These are phyloP conservation scores for Eleusine indica DNA, from an alignment of 176 grass and related monocot genomes.

Conservation along the genomic window DNA sequence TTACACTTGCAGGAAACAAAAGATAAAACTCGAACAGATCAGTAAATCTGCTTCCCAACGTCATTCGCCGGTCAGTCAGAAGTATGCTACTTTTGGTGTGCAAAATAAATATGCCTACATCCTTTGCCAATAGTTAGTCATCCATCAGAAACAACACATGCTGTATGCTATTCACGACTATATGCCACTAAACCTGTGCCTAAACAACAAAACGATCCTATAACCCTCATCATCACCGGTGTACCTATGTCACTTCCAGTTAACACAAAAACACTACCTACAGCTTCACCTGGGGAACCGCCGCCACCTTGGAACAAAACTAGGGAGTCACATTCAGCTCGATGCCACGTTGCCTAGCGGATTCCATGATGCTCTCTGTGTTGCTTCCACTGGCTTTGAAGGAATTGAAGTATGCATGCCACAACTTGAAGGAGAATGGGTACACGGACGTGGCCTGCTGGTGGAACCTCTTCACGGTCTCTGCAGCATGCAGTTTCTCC, in stretches of 20 bases:
- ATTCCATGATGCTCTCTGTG: constrained; percentile 61
- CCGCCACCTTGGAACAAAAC: constrained; percentile 3
- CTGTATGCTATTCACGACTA: constrained; percentile 38
- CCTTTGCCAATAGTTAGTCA: constrained; percentile 18
- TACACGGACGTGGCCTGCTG: constrained; percentile 88
- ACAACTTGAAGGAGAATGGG: constrained; percentile 85
- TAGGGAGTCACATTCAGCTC: constrained; percentile 54
- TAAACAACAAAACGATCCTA: constrained; percentile 32
- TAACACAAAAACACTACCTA: constrained; percentile 42
- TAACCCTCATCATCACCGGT: background rate
- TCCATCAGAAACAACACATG: constrained; percentile 23
- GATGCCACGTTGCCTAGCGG: constrained; percentile 72
- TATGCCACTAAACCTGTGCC: constrained; percentile 42
- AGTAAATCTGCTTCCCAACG: constrained; percentile 1
- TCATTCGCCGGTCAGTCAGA: constrained; percentile 23
- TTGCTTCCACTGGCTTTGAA: constrained; percentile 49
- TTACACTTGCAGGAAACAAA: constrained; percentile 24
- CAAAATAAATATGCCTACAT: constrained; percentile 9
- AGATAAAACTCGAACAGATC: background rate
- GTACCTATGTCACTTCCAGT: constrained; percentile 41
- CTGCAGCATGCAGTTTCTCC: constrained; percentile 55
- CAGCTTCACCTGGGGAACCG: constrained; percentile 8
- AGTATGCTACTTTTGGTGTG: background rate
- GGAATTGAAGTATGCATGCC: constrained; percentile 60
- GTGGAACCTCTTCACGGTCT: constrained; percentile 64